These are phyloP conservation scores for Decorospora gaudefroyi DNA, from an alignment of 2,329 filamentous ascomycete genomes.

Conservation along the genomic window DNA sequence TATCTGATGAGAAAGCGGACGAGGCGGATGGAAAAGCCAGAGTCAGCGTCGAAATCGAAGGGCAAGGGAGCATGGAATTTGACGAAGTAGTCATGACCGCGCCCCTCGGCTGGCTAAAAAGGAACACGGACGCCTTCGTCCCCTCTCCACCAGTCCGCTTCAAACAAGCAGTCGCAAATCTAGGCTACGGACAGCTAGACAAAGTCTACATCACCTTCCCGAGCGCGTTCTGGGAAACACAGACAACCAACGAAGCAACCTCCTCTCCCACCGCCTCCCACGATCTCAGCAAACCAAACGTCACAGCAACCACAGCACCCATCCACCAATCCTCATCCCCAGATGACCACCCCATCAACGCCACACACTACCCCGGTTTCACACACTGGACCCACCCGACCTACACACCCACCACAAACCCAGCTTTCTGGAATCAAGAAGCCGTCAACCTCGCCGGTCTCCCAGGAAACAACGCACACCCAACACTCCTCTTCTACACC, in stretches of 20 bases:
- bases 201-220: slow-evolving; percentile 70
- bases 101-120: slow-evolving; percentile 63
- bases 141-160: slow-evolving; percentile 63
- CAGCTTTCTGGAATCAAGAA: slow-evolving; percentile 72
- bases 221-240: slow-evolving; percentile 70
- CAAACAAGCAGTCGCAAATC: slow-evolving; percentile 63
- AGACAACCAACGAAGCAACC: not conserved
- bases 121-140: slow-evolving; percentile 56
- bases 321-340: slow-evolving; percentile 40
- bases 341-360: slow-evolving; percentile 36
- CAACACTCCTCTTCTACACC: slow-evolving; percentile 84
- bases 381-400: slow-evolving; percentile 73
- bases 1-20: slow-evolving; percentile 27
- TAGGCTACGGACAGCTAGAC: slow-evolving; percentile 72
- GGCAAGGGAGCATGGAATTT: slow-evolving; percentile 57
- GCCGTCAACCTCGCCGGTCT: slow-evolving; percentile 76
- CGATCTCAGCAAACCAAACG: slow-evolving; percentile 39
- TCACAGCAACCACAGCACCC: slow-evolving; percentile 46
- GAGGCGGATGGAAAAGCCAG: slow-evolving; percentile 23
- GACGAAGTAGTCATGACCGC: slow-evolving; percentile 71
- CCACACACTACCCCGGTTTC: slow-evolving; percentile 63
- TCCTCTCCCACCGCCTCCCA: slow-evolving; percentile 9
- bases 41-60: slow-evolving; percentile 52
- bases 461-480: slow-evolving; percentile 62
- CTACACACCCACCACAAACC: slow-evolving; percentile 67